Evolutionary conservation across 2,329 filamentous ascomycete species (phyloP).

Genomic region (Curvularia sp.): DNA sequence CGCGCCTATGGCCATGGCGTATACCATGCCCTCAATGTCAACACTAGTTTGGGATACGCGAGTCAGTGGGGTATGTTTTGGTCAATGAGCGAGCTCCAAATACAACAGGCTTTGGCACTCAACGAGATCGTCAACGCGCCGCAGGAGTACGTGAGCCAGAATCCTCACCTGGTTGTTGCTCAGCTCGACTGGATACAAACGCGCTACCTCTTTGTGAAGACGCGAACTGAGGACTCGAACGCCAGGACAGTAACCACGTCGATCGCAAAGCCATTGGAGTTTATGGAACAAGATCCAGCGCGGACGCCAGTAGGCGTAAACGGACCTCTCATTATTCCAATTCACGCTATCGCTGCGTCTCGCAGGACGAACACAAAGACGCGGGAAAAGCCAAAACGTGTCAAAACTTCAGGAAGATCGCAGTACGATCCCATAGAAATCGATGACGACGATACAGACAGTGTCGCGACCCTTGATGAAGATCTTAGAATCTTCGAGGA

Average conservation of each 20-base stretch:
- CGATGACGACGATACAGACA: conserved; percentile 51
- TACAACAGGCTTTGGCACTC: conserved; percentile 70
- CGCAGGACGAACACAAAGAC: conserved; percentile 42
- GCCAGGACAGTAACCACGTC: neutral
- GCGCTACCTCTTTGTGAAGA: conserved; percentile 75
- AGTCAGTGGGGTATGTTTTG: conserved; percentile 45
- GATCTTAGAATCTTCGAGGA: conserved; percentile 54
- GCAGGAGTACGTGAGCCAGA: conserved; percentile 61
- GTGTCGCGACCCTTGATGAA: conserved; percentile 59
- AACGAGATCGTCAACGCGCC: conserved; percentile 86
- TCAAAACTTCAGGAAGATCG: conserved; percentile 38
- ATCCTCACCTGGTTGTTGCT: conserved; percentile 73
- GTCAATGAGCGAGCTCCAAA: conserved; percentile 70
- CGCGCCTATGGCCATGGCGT: conserved; percentile 79
- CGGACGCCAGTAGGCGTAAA: conserved; percentile 53
- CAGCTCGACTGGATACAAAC: conserved; percentile 89
- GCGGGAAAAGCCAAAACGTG: conserved; percentile 33
- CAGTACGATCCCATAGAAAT: conserved; percentile 50
- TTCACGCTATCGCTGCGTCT: conserved; percentile 58
- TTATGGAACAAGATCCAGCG: conserved; percentile 51
- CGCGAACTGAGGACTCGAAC: conserved; percentile 1
- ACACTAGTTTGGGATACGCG: conserved; percentile 63
- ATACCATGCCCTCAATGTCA: conserved; percentile 73
- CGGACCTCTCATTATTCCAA: conserved; percentile 58
- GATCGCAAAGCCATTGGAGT: conserved; percentile 33